phyloP scores from a whole-genome alignment of 495 filamentous ascomycete genomes.

The Neurospora sublineolata region DNA sequence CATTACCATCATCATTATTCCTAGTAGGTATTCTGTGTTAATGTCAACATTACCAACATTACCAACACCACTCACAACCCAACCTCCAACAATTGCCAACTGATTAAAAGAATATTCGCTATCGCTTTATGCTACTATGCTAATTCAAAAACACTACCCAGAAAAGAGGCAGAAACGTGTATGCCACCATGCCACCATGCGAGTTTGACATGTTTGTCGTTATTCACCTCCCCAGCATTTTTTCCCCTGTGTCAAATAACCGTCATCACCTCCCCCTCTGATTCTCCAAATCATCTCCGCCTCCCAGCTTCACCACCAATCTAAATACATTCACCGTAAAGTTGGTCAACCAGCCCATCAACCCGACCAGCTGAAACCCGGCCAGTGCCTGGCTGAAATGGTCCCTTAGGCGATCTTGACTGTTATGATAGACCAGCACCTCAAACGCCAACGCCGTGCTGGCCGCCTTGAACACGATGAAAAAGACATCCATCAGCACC shows the following conservation, averaged over 20 bases:
- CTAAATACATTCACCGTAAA: conserved; percentile 83
- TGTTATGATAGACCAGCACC: conserved; percentile 57
- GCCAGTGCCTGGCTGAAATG: conserved; percentile 64
- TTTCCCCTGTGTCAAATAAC: not conserved
- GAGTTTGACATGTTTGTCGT: not conserved
- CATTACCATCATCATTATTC: not conserved
- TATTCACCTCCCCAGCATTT: not conserved
- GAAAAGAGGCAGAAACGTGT: not conserved
- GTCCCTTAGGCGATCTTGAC: conserved; percentile 41
- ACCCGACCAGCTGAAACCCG: conserved; percentile 67
- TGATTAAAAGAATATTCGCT: not conserved
- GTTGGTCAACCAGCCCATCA: conserved; percentile 81
- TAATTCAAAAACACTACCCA: not conserved
- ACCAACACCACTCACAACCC: not conserved
- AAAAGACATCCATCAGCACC: conserved; percentile 82
- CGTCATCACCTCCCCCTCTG: not conserved
- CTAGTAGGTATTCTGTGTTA: not conserved
- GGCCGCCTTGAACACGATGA: conserved; percentile 91
- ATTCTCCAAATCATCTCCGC: conserved; percentile 31
- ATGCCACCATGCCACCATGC: not conserved
- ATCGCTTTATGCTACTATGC: not conserved
- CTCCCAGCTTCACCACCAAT: conserved; percentile 62
- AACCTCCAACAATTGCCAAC: not conserved
- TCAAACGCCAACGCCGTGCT: conserved; percentile 85
- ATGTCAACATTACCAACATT: not conserved